Base-by-base conservation (phyloP, 2,329 filamentous ascomycete genomes). In the Claviceps fusiformis region DNA sequence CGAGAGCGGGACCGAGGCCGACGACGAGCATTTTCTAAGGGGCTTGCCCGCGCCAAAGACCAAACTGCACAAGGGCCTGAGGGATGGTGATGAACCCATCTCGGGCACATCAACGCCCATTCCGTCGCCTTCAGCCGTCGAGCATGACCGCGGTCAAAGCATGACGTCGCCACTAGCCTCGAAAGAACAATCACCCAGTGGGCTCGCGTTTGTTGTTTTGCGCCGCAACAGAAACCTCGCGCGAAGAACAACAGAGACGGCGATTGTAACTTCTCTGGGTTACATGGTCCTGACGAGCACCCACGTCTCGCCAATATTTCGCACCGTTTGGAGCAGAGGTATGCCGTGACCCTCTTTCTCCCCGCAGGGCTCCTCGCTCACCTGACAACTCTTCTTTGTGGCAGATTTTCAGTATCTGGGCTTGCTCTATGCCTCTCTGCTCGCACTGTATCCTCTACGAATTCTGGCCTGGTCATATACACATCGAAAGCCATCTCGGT, bases 1-100 rank as follows among this genome's bases (percentile, higher is more conserved):
- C 68, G 91, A 95, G 62, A 95, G 90, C 67, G 92, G 92, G 29
- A 95, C 91, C 19, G 92, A 97, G 67, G 92, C 92, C 44, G 92
- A 96, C 64, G 92, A 97, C 71, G 92, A 97, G 68, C 87, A 91
- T 59, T 85, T 92, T 61, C 75, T 95, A 55, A 93, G 86, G 67
- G 87, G 90, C 0, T 73, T 96, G 27, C 91, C 92, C 1, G 88
- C 91, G 3, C 87, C 91, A 2, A 85, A 78, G n/a, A 62, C 78
- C 9, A 79, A 82, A 58, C 76, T 82, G 37, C 85, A 87, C 65
- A 96, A 95, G 71, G 91, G 90, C 8, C 69, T 95, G 51, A 79
- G 86, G 57, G 84, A 80, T 56, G 70, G 68, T 56, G 76, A 80
- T 61, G 83, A 78, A 62, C 65, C 64, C 3, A 62, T 78, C 2